These are phyloP conservation scores for Geotrichum bryndzae DNA, from an alignment of 1,139 yeast species.

Conservation along the genomic window DNA sequence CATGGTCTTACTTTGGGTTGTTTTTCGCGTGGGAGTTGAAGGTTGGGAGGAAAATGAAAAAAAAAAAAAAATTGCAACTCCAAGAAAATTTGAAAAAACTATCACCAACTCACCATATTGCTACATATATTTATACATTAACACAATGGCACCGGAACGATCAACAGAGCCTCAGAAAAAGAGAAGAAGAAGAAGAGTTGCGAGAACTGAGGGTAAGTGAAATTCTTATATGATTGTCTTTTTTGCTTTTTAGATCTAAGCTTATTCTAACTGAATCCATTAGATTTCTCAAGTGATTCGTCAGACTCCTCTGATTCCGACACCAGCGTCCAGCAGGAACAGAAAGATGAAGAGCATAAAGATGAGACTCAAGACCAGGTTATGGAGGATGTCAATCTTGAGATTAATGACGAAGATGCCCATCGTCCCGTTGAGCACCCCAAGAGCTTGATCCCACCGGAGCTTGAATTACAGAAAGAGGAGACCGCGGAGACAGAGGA, in stretches of 20 bases:
- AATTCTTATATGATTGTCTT: neutral
- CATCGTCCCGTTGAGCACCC: constrained; percentile 12
- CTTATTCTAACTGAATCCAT: neutral
- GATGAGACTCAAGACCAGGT: neutral
- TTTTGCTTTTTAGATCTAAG: neutral
- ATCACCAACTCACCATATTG: neutral
- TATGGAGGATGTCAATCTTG: constrained; percentile 14
- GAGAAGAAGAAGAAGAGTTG: constrained; percentile 31
- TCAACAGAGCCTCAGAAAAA: constrained; percentile 20
- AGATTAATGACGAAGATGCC: constrained; percentile 9
- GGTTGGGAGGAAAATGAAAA: neutral
- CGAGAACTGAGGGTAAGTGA: constrained; percentile 32
- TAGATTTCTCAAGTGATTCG: constrained; percentile 31
- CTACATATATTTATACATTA: neutral
- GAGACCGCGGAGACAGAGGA: neutral
- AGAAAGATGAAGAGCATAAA: neutral
- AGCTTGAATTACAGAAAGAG: constrained; percentile 4
- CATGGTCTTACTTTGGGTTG: neutral
- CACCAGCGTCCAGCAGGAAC: constrained; percentile 3
- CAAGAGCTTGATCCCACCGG: constrained; percentile 10
- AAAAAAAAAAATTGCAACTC: neutral
- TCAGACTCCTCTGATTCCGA: constrained; percentile 24
- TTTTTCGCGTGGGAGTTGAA: neutral
- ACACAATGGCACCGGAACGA: constrained; percentile 16
- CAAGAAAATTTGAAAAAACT: neutral